phyloP scores from a whole-genome alignment of 495 filamentous ascomycete genomes.

The Choiromyces venosus region DNA sequence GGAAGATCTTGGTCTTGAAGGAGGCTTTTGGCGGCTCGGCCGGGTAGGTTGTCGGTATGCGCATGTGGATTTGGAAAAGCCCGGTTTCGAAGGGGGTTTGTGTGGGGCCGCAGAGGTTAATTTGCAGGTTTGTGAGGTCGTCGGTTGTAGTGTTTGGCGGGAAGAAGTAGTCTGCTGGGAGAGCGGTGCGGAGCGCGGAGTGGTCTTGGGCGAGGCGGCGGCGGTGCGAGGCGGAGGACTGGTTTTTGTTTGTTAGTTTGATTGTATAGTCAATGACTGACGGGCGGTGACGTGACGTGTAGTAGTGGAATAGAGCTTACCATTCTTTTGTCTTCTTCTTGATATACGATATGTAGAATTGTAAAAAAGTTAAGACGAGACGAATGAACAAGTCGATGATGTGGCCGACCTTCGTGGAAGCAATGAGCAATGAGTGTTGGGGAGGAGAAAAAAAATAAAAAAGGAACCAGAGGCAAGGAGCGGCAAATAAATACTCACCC shows the following conservation, averaged over 20 bases:
- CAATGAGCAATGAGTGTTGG: neutral
- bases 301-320: constrained; percentile 4
- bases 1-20: constrained; percentile 65
- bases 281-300: neutral
- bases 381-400: neutral
- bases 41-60: constrained; percentile 62
- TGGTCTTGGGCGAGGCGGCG: constrained; percentile 65
- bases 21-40: constrained; percentile 60
- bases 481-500: neutral
- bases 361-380: neutral
- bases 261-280: constrained; percentile 1
- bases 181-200: constrained; percentile 53
- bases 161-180: constrained; percentile 65
- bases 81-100: constrained; percentile 60
- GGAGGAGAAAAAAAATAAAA: too few relatives aligned
- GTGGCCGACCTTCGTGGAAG: neutral
- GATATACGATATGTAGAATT: neutral
- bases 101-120: constrained; percentile 58
- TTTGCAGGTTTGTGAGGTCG: constrained; percentile 57
- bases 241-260: constrained; percentile 20
- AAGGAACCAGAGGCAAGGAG: neutral
- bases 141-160: constrained; percentile 48
- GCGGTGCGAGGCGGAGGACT: constrained; percentile 49
- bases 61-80: constrained; percentile 49
- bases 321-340: constrained; percentile 6